A percentile compares a stretch with the other conserved stretches of the same genome.
Evolutionary conservation across 768 basidiomycete species (phyloP).

Genomic region (Pleurotus tuber-regium): DNA sequence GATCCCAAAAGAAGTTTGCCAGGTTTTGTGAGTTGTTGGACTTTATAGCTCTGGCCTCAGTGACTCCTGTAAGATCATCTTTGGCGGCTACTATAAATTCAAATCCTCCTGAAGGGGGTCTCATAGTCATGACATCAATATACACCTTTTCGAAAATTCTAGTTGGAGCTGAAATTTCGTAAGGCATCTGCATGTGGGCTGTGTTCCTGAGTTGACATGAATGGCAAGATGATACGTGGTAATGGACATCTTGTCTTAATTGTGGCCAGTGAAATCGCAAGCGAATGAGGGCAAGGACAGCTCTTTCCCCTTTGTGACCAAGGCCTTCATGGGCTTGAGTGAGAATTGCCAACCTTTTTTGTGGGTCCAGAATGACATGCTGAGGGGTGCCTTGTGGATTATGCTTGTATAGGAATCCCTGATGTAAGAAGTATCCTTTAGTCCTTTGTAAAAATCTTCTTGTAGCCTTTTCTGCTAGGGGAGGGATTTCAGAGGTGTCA

Average conservation of each 20-base stretch:
- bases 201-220: conserved; percentile 21
- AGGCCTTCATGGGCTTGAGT: conserved; percentile 9
- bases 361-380: conserved; percentile 15
- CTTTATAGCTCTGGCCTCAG: conserved; percentile 25
- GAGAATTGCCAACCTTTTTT: conserved; percentile 3
- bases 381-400: conserved; percentile 8
- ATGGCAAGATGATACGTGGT: conserved; percentile 24
- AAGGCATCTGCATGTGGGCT: conserved; percentile 16
- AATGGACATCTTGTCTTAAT: conserved; percentile 17
- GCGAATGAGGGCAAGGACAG: conserved; percentile 9
- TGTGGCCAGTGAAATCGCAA: conserved; percentile 27
- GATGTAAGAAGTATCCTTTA: conserved; percentile 13
- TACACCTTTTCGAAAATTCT: conserved; percentile 22
- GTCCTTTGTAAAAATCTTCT: conserved; percentile 4
- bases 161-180: conserved; percentile 7
- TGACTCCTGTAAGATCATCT: conserved; percentile 27
- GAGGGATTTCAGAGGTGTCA: not conserved
- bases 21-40: conserved; percentile 14
- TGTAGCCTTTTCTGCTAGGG: not conserved
- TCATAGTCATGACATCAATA: conserved; percentile 27
- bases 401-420: conserved; percentile 14
- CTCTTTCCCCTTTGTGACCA: conserved; percentile 7
- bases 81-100: conserved; percentile 22
- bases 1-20: conserved; percentile 24
- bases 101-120: conserved; percentile 15